Percentiles rank a stretch among this genome's conserved stretches.
phyloP scores from a whole-genome alignment of 23 red algal species.

The Gracilariopsis chorda region DNA sequence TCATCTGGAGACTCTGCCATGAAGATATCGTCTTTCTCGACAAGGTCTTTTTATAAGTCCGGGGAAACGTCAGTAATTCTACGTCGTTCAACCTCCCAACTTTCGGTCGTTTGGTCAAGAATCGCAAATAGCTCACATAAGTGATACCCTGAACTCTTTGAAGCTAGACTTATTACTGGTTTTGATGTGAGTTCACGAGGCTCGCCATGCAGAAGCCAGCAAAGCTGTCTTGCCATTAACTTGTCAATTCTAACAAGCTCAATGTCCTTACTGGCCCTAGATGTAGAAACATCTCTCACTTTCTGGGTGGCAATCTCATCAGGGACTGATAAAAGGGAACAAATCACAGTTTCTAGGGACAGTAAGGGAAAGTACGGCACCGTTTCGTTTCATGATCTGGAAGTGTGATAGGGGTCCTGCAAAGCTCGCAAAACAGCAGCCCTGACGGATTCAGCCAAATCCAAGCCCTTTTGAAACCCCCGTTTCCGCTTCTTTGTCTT shows the following conservation, averaged over 20 bases:
- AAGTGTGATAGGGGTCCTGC: neutral
- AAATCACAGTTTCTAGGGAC: constrained; percentile 29
- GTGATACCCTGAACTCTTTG: neutral
- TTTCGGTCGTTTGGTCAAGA: neutral
- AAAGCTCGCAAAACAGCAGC: neutral
- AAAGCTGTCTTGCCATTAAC: constrained; percentile 5
- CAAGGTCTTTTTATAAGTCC: neutral
- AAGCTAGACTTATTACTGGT: neutral
- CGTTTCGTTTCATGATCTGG: neutral
- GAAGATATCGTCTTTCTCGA: constrained; percentile 1
- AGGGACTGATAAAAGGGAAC: constrained; percentile 25
- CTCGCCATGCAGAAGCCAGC: neutral
- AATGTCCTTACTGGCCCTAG: constrained; percentile 4
- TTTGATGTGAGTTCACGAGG: neutral
- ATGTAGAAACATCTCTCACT: neutral
- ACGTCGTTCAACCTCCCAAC: neutral
- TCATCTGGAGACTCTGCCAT: neutral
- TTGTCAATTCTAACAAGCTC: constrained; percentile 65
- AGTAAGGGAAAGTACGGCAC: neutral
- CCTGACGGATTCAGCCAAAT: neutral
- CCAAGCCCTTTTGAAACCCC: neutral
- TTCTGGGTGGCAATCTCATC: constrained; percentile 14
- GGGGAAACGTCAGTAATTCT: constrained; percentile 1
- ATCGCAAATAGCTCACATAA: neutral
- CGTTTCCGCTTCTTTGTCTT: neutral